Conservation (phyloP, 371 early-diverging fungal genomes). For the Choanephora cucurbitarum region DNA sequence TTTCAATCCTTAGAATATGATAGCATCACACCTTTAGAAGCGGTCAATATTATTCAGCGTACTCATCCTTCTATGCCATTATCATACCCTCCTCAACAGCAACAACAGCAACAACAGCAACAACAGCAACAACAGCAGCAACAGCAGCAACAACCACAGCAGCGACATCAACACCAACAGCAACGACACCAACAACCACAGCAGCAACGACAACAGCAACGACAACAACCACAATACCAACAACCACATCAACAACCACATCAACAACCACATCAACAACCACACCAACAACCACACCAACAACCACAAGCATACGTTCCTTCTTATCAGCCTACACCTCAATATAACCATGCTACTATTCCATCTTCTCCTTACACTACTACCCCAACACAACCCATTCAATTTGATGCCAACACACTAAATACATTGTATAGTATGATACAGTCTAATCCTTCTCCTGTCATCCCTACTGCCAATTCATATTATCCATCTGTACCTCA, state of each 20-base stretch:
- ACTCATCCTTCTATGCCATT: background rate
- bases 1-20: slow-evolving; percentile 24
- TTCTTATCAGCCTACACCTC: slow-evolving; percentile 8
- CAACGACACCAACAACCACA: background rate
- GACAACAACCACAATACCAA: background rate
- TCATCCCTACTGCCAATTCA: too few relatives aligned
- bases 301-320: background rate
- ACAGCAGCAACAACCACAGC: background rate
- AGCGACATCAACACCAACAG: background rate
- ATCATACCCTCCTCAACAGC: background rate
- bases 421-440: too few relatives aligned
- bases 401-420: background rate
- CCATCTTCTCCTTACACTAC: background rate
- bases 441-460: too few relatives aligned
- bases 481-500: background rate
- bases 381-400: background rate
- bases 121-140: background rate
- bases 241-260: slow-evolving; percentile 4
- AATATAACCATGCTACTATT: slow-evolving; percentile 3
- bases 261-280: slow-evolving; percentile 5
- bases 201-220: background rate
- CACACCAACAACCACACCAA: slow-evolving; percentile 10
- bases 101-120: background rate
- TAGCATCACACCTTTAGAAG: slow-evolving; percentile 27
- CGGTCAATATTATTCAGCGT: slow-evolving; percentile 21